Evolutionary conservation across 768 basidiomycete species (phyloP), one percentile per base, ranked within the genome.

Genomic region (Steccherinum ochraceum): DNA sequence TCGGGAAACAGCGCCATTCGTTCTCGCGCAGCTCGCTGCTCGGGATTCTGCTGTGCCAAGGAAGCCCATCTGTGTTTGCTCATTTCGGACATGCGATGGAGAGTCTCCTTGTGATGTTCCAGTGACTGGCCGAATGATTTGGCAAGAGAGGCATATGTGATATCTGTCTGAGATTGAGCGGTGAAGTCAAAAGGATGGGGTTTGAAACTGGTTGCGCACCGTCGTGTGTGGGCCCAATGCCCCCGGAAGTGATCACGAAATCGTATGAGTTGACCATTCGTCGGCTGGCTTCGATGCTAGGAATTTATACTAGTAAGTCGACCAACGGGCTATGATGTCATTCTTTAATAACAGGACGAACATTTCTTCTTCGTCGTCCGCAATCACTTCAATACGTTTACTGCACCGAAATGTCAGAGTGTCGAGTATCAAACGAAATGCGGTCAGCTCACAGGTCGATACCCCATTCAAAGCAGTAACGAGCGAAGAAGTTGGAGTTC

Each of bases 311-410:
- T n/a, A 24, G 23, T 16, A 48, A 11, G 27, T 13, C 3, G 42
- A 11, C 35, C n/a, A 11, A n/a, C 41, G 41, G 11, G 5, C 7
- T 19, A 19, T 50, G 24, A 19, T 53, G 1, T 21, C 19, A 7
- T 35, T 7, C n/a, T n/a, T 10, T 20, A 21, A 40, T 45, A 5
- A 18, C 12, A 13, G 21, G 5, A 64, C 83, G 55, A 63, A 88
- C 90, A 95, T 96, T 67, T 96, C 89, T 21, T 80, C 80, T 64
- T 94, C 89, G 45, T 91, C 84, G 61, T 97, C 94, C 1, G 93
- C 74, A 42, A 98, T 85, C 51, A 95, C 92, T 61, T 97, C 93
- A 63, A 95, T 81, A 41, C 88, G 81, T 66, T 89, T 90, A 58
- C 88, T 93, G 64, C 4, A 50, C 45, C 27, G 49, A 23, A 4